Percentiles rank a stretch among this genome's conserved stretches.
These are phyloP conservation scores for Scalesia atractyloides DNA, from an alignment of 129 eudicot genomes.

Conservation along the genomic window DNA sequence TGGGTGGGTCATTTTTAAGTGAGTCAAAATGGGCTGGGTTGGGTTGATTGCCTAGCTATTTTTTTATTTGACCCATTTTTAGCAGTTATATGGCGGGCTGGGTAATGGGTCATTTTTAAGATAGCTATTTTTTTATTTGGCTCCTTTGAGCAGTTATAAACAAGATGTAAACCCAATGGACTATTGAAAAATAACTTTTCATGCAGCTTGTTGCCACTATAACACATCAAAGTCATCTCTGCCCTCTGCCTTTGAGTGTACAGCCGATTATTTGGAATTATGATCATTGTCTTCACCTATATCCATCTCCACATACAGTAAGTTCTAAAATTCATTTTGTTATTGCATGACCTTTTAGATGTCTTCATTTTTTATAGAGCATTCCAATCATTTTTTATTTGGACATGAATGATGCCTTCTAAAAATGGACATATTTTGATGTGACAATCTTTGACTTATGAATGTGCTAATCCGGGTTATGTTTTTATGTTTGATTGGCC, in stretches of 20 bases:
- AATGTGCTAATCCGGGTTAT: neutral
- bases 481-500: neutral
- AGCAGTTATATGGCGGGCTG: neutral
- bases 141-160: neutral
- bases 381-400: neutral
- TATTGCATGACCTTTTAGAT: slow-evolving; percentile 12
- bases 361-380: neutral
- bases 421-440: neutral
- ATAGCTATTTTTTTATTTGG: neutral
- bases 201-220: slow-evolving; percentile 98
- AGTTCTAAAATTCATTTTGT: neutral
- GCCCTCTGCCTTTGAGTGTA: slow-evolving; percentile 83
- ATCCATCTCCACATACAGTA: slow-evolving; percentile 97
- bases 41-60: neutral
- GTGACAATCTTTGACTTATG: too few relatives aligned
- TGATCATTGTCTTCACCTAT: slow-evolving; percentile 88
- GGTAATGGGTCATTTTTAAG: neutral
- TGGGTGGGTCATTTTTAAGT: neutral
- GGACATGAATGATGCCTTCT: neutral
- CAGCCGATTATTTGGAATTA: slow-evolving; percentile 92
- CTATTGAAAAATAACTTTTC: slow-evolving; percentile 7
- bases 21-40: too few relatives aligned
- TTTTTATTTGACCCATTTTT: too few relatives aligned
- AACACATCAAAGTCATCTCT: slow-evolving; percentile 94
- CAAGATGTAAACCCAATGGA: neutral